Percentiles rank a stretch among this genome's conserved stretches.
Evolutionary conservation across 768 basidiomycete genomes (phyloP).

Genomic region (Leccinum sublutescens): DNA sequence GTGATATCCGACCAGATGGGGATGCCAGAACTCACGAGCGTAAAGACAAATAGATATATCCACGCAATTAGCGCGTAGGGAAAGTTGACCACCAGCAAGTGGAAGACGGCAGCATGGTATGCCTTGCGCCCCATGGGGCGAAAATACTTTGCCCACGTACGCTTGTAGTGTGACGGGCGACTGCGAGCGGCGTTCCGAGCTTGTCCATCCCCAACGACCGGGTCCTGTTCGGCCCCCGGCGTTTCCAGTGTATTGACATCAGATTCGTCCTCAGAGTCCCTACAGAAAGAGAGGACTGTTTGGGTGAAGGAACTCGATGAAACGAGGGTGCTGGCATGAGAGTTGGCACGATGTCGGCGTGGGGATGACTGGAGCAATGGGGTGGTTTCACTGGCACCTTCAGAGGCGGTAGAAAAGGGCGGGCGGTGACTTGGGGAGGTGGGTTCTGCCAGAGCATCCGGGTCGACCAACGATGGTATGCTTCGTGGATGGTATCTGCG

Average conservation of each 20-base stretch:
- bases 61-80: slow-evolving; percentile 78
- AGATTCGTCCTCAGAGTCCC: slow-evolving; percentile 45
- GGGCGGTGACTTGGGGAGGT: slow-evolving; percentile 19
- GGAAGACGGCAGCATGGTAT: slow-evolving; percentile 68
- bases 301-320: slow-evolving; percentile 58
- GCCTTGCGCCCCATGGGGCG: slow-evolving; percentile 51
- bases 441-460: slow-evolving; percentile 37
- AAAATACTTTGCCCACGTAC: slow-evolving; percentile 58
- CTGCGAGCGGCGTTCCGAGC: neutral
- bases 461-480: slow-evolving; percentile 35
- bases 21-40: slow-evolving; percentile 55
- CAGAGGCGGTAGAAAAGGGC: slow-evolving; percentile 19
- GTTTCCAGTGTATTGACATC: slow-evolving; percentile 37
- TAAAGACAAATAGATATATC: slow-evolving; percentile 78
- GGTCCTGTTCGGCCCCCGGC: slow-evolving; percentile 18
- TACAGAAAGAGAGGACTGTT: slow-evolving; percentile 68
- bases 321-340: slow-evolving; percentile 51
- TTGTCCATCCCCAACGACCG: slow-evolving; percentile 4
- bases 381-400: slow-evolving; percentile 45
- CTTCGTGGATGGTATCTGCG: slow-evolving; percentile 32
- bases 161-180: slow-evolving; percentile 14
- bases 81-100: slow-evolving; percentile 73
- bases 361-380: slow-evolving; percentile 41
- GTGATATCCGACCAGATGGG: neutral
- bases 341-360: slow-evolving; percentile 52